These are phyloP conservation scores for Apostasia ramifera DNA, from an alignment of 106 monocot species.

Conservation along the genomic window DNA sequence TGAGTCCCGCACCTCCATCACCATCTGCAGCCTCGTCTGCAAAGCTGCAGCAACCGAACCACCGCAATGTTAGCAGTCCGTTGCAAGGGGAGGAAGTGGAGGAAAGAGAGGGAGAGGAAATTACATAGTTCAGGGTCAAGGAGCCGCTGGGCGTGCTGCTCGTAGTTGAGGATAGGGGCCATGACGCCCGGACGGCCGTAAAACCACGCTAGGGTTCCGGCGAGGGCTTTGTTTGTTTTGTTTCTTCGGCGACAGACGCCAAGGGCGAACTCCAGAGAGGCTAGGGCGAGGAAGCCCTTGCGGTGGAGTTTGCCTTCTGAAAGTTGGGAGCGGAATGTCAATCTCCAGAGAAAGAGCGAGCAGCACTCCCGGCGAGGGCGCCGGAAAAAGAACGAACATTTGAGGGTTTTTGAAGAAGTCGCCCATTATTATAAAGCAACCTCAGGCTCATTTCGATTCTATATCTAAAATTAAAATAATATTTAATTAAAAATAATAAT, in stretches of 20 bases:
- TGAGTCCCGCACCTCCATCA: conserved; percentile 88
- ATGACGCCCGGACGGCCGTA: conserved; percentile 11
- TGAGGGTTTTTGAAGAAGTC: too few relatives aligned
- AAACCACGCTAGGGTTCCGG: conserved; percentile 1
- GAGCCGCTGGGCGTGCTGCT: conserved; percentile 82
- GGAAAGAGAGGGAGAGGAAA: neutral
- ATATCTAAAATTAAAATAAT: too few relatives aligned
- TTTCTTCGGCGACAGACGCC: neutral
- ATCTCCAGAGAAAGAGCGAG: too few relatives aligned
- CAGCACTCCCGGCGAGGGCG: too few relatives aligned
- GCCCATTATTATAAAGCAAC: too few relatives aligned
- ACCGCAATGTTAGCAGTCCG: neutral
- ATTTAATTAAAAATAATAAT: too few relatives aligned
- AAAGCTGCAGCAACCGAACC: conserved; percentile 30
- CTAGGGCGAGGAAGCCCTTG: too few relatives aligned
- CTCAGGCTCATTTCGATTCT: too few relatives aligned
- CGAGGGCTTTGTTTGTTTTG: neutral
- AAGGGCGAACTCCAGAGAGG: too few relatives aligned
- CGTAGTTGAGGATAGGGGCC: conserved; percentile 84
- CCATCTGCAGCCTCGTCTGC: conserved; percentile 73
- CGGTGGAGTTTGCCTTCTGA: too few relatives aligned
- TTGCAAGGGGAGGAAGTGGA: neutral
- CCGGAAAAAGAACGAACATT: too few relatives aligned
- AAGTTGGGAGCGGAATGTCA: too few relatives aligned
- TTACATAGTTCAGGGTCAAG: conserved; percentile 75